Conservation (phyloP, 169 alveolate genomes). For the Plasmodium ovale region DNA sequence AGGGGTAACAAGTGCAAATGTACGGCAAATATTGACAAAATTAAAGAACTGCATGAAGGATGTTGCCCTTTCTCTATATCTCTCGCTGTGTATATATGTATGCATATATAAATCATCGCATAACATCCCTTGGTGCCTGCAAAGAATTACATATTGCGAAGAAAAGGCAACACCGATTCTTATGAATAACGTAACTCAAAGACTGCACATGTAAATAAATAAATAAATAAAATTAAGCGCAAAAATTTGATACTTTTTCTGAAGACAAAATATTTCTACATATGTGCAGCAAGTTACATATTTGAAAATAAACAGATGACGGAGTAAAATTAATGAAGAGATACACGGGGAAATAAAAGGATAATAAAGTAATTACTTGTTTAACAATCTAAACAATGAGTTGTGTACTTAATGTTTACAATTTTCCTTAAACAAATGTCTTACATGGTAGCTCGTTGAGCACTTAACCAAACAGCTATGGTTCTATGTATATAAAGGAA, state of each 20-base stretch:
- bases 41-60: conserved; percentile 14
- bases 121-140: not conserved
- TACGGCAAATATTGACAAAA: conserved; percentile 26
- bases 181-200: not conserved
- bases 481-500: not conserved
- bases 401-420: too few species aligned
- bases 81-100: too few species aligned
- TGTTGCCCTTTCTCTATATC: not conserved
- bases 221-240: not conserved
- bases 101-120: not conserved
- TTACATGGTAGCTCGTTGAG: not conserved
- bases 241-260: not conserved
- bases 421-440: too few species aligned
- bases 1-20: conserved; percentile 7
- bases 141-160: not conserved
- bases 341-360: too few species aligned
- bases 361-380: too few species aligned
- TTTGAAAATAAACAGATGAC: not conserved
- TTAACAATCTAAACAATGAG: too few species aligned
- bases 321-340: too few species aligned
- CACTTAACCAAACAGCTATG: not conserved
- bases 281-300: not conserved
- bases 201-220: not conserved
- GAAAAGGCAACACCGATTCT: not conserved
- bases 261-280: not conserved